Base-by-base conservation (phyloP, 208 protist genomes). In the Tritrichomonas musculus region DNA sequence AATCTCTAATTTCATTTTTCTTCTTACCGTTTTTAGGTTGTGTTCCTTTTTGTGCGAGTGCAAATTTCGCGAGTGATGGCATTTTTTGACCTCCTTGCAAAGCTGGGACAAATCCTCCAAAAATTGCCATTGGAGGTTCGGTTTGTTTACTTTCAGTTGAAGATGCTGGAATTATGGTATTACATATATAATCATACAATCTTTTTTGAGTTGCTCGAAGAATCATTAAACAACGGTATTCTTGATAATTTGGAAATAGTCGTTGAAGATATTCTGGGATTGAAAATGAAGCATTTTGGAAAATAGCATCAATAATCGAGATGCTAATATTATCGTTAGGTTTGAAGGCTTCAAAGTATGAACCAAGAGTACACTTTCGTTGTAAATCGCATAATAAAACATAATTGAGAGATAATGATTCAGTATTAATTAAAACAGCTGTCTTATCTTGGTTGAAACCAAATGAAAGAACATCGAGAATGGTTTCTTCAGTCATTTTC, bases 81-180 rank as follows among this genome's bases (percentile, higher is more conserved):
- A 84, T 84, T n/a, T 84, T 84, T 53, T 84, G 73, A 30, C 73
- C 73, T 0, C n/a, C 11, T 44, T 84, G 73, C 9, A 44, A 25
- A 33, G 73, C 73, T 53, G 73, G 73, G 53, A 84, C 73, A 44
- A 84, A 84, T 11, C 73, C 73, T 11, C 73, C 73, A n/a, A 84
- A 84, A 44, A 84, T 22, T 2, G 73, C 73, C n/a, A 53, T 47
- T 53, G 73, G 73, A n/a, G 27, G 27, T n/a, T 72, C 65, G 25
- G 65, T 30, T 5, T 36, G 9, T 1, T 39, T 44, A 14, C 11
- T 36, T 1, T 77, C 69, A n/a, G 5, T 20, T 11, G 33, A n/a
- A 17, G 11, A 60, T 5, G 53, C 53, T n/a, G n/a, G n/a, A n/a
- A n/a, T n/a, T n/a, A n/a, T n/a, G n/a, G n/a, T n/a, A 36, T 9